These are phyloP conservation scores for Alnus rubra DNA, from an alignment of 306 rosid species.

Conservation along the genomic window DNA sequence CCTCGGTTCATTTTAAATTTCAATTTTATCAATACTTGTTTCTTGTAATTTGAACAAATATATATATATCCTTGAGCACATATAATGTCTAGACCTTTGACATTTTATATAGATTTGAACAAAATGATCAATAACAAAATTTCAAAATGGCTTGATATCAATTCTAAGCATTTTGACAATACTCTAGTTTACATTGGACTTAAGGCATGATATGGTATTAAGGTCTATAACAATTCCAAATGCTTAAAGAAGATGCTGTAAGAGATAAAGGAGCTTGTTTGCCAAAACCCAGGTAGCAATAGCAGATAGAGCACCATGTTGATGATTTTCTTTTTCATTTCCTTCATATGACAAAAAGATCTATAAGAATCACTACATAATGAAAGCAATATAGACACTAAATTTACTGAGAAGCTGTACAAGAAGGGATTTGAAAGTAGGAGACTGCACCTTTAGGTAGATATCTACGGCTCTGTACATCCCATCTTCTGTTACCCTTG, in stretches of 20 bases:
- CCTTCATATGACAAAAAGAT: conserved; percentile 4
- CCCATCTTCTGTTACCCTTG: conserved; percentile 84
- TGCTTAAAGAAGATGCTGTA: not conserved
- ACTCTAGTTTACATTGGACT: not conserved
- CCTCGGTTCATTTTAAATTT: not conserved
- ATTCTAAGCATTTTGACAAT: not conserved
- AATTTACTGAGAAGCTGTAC: not conserved
- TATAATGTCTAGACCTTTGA: not conserved
- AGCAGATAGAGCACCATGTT: not conserved
- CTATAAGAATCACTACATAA: not conserved
- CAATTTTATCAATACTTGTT: conserved; percentile 20
- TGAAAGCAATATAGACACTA: too few species aligned
- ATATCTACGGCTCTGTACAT: conserved; percentile 92
- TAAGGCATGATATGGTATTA: not conserved
- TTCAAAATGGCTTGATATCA: not conserved
- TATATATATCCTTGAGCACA: not conserved
- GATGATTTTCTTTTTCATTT: not conserved
- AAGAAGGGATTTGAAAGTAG: not conserved
- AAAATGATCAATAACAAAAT: not conserved
- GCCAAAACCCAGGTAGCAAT: conserved; percentile 1
- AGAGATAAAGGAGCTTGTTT: not conserved
- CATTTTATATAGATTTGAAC: not conserved
- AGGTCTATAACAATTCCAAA: conserved; percentile 1
- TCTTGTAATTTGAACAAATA: not conserved
- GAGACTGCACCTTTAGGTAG: conserved; percentile 72